These are phyloP conservation scores for Vaccinium corymbosum DNA, from an alignment of 148 eudicot species.

Conservation along the genomic window DNA sequence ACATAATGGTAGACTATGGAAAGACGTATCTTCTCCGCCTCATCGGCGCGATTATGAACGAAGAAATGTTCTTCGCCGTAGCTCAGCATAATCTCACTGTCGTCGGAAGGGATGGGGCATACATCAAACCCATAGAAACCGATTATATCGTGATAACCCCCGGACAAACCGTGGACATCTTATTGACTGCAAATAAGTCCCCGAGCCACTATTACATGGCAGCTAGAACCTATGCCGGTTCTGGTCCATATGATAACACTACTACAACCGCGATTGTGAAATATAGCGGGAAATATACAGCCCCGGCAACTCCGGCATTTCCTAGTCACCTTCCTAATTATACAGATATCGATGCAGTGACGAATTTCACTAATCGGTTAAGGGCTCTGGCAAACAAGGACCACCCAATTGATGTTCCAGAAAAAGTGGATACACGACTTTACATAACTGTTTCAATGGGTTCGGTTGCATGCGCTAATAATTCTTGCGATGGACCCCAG, in stretches of 20 bases:
- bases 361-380: constrained; percentile 11
- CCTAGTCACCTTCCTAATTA: constrained; percentile 21
- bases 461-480: constrained; percentile 2
- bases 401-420: constrained; percentile 22
- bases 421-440: constrained; percentile 7
- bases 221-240: constrained; percentile 13
- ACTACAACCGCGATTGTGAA: constrained; percentile 29
- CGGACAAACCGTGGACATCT: constrained; percentile 34
- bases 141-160: constrained; percentile 27
- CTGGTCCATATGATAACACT: constrained; percentile 14
- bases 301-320: constrained; percentile 14
- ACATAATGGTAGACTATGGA: constrained; percentile 17
- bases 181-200: constrained; percentile 22
- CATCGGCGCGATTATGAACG: constrained; percentile 26
- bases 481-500: constrained; percentile 21
- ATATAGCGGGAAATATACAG: constrained; percentile 9
- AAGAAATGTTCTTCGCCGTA: constrained; percentile 25
- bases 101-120: constrained; percentile 24
- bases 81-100: constrained; percentile 25
- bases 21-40: constrained; percentile 31
- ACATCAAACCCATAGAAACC: constrained; percentile 26
- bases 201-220: constrained; percentile 29
- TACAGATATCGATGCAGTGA: constrained; percentile 14
- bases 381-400: constrained; percentile 11
- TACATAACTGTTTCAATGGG: constrained; percentile 17